Evolutionary conservation across 306 rosid genomes (phyloP).

Genomic region (Prunus campanulata): DNA sequence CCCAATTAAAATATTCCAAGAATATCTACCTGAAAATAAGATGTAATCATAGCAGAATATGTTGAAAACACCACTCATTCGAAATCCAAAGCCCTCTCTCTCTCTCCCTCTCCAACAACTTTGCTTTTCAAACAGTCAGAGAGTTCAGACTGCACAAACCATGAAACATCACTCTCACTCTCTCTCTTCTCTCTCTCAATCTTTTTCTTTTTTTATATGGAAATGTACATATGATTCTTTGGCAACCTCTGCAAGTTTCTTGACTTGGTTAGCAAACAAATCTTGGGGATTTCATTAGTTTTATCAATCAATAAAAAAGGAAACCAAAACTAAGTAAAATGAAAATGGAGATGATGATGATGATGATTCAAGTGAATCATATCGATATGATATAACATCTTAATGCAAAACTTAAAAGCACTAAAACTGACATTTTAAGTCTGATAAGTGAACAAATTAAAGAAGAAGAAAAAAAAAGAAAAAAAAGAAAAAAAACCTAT

Average conservation of each 20-base stretch:
- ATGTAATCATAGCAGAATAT: conserved; percentile 37
- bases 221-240: background rate
- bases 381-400: conserved; percentile 16
- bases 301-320: conserved; percentile 33
- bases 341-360: background rate
- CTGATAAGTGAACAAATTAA: conserved; percentile 23
- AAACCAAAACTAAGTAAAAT: background rate
- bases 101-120: conserved; percentile 11
- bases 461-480: background rate
- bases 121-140: conserved; percentile 48
- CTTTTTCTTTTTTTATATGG: background rate
- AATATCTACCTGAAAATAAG: conserved; percentile 49
- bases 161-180: conserved; percentile 61
- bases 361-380: conserved; percentile 37
- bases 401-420: conserved; percentile 24
- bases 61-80: conserved; percentile 47
- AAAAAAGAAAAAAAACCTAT: too few species aligned
- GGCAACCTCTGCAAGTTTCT: conserved; percentile 30
- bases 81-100: conserved; percentile 31
- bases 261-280: conserved; percentile 41
- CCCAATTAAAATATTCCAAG: conserved; percentile 20
- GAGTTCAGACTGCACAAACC: conserved; percentile 53
- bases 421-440: conserved; percentile 31
- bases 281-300: conserved; percentile 41
- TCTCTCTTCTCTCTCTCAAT: conserved; percentile 12